A percentile compares a stretch with the other conserved stretches of the same genome.
These are phyloP conservation scores for Ceratobasidium sp. DNA, from an alignment of 1,284 basidiomycete species.

Conservation along the genomic window DNA sequence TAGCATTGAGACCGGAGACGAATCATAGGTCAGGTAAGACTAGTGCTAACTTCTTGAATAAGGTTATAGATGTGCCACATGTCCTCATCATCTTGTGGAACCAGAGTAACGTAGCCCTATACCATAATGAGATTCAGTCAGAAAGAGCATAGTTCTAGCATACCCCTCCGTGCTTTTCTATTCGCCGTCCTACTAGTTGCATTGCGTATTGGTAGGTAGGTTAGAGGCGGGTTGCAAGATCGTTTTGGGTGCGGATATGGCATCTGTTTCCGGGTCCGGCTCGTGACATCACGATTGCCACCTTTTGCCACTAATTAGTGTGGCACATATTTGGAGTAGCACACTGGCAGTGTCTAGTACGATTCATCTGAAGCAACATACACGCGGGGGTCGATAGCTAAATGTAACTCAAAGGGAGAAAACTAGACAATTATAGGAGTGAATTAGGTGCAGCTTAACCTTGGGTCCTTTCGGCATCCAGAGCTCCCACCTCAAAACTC, in stretches of 20 bases:
- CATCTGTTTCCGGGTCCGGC: conserved; percentile 37
- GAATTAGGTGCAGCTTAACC: too few relatives aligned
- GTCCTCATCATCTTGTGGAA: conserved; percentile 96
- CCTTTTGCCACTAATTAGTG: conserved; percentile 14
- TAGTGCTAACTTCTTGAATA: conserved; percentile 71
- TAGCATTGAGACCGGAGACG: background rate
- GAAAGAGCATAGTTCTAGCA: conserved; percentile 36
- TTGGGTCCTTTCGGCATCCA: too few relatives aligned
- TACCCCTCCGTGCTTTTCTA: conserved; percentile 61
- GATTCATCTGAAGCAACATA: background rate
- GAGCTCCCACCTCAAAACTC: background rate
- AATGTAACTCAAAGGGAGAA: background rate
- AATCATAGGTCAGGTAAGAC: conserved; percentile 15
- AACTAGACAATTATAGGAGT: background rate
- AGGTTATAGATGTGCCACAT: conserved; percentile 99
- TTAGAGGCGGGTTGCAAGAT: background rate
- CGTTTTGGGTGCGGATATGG: conserved; percentile 13
- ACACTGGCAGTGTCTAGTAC: background rate
- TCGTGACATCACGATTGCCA: conserved; percentile 40
- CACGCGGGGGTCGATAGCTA: too few relatives aligned
- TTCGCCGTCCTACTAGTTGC: conserved; percentile 60
- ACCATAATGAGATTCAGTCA: conserved; percentile 1
- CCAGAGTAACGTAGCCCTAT: conserved; percentile 88
- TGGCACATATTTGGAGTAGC: background rate
- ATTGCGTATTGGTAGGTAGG: conserved; percentile 49